These are phyloP conservation scores for Podila epicladia DNA, from an alignment of 192 early-diverging fungal genomes.

Conservation along the genomic window DNA sequence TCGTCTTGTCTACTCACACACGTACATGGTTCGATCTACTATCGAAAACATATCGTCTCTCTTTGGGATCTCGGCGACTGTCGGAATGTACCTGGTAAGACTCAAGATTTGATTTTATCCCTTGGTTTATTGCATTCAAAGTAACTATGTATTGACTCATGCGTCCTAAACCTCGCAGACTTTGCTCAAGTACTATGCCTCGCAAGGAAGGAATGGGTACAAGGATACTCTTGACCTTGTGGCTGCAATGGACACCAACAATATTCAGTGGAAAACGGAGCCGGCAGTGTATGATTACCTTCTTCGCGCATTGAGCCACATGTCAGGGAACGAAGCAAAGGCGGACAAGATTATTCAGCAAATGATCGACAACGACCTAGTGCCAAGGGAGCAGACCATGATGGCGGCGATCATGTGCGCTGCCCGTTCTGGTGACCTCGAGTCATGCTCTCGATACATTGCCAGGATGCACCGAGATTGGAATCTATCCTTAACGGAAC, in stretches of 20 bases:
- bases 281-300: slow-evolving; percentile 32
- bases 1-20: slow-evolving; percentile 37
- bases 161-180: not conserved
- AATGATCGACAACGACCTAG: slow-evolving; percentile 30
- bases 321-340: slow-evolving; percentile 5
- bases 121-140: too few relatives aligned
- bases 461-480: slow-evolving; percentile 34
- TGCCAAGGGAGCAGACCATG: slow-evolving; percentile 37
- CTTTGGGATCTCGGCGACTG: slow-evolving; percentile 24
- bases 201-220: slow-evolving; percentile 13
- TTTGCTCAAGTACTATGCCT: slow-evolving; percentile 25
- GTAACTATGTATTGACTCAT: not conserved
- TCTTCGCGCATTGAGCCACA: slow-evolving; percentile 25
- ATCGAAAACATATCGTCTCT: slow-evolving; percentile 17
- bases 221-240: slow-evolving; percentile 15
- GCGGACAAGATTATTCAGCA: slow-evolving; percentile 18
- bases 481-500: slow-evolving; percentile 15
- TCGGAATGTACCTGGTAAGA: slow-evolving; percentile 34
- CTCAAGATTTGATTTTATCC: not conserved
- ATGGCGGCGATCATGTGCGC: slow-evolving; percentile 42
- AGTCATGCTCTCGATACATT: slow-evolving; percentile 28
- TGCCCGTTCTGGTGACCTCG: slow-evolving; percentile 30
- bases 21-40: slow-evolving; percentile 27
- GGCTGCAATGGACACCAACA: slow-evolving; percentile 6
- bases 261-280: slow-evolving; percentile 20